Evolutionary conservation across 768 basidiomycete genomes (phyloP).

Genomic region (Lyophyllum atratum): DNA sequence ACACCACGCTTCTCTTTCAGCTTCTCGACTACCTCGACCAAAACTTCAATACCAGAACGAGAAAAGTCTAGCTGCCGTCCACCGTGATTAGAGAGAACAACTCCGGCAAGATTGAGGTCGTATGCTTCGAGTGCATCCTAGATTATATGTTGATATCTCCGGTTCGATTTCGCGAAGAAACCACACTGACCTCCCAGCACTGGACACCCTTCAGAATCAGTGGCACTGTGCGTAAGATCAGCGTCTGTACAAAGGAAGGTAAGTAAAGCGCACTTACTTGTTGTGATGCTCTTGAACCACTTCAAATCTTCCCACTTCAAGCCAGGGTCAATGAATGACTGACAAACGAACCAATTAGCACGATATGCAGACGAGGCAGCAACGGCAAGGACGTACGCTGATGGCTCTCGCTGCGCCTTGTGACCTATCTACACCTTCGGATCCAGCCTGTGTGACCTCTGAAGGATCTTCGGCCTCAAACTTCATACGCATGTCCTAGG

Average conservation of each 20-base stretch:
- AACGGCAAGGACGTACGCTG: slow-evolving; percentile 51
- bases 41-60: slow-evolving; percentile 87
- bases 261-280: slow-evolving; percentile 36
- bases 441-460: slow-evolving; percentile 53
- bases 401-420: slow-evolving; percentile 96
- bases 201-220: slow-evolving; percentile 90
- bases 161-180: not conserved
- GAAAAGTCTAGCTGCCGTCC: slow-evolving; percentile 80
- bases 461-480: slow-evolving; percentile 81
- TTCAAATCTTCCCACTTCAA: slow-evolving; percentile 83
- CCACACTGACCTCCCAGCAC: slow-evolving; percentile 64
- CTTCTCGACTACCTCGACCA: slow-evolving; percentile 80
- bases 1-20: slow-evolving; percentile 68
- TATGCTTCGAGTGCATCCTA: slow-evolving; percentile 86
- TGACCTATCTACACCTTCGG: slow-evolving; percentile 67
- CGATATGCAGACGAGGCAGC: not conserved
- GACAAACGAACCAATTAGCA: not conserved
- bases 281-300: slow-evolving; percentile 82
- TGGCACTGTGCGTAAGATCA: slow-evolving; percentile 59
- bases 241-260: slow-evolving; percentile 33
- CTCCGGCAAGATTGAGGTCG: slow-evolving; percentile 69
- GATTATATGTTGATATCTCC: not conserved
- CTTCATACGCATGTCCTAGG: slow-evolving; percentile 91
- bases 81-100: slow-evolving; percentile 88
- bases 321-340: slow-evolving; percentile 95